These are phyloP conservation scores for Cucumis cinereus DNA, from an alignment of 306 rosid genomes.

Conservation along the genomic window DNA sequence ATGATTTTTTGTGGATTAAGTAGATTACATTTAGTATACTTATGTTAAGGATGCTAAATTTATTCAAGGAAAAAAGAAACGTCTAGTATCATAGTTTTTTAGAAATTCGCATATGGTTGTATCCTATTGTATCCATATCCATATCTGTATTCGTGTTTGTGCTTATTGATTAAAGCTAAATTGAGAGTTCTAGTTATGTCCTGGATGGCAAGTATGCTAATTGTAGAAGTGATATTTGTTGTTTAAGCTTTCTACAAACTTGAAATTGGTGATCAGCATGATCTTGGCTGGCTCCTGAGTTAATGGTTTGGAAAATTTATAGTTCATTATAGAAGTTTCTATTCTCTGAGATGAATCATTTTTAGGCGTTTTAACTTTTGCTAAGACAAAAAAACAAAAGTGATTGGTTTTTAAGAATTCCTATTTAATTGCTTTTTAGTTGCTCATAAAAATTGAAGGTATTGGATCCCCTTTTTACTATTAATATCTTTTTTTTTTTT, in stretches of 20 bases:
- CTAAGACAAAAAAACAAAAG: neutral
- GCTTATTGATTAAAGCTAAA: neutral
- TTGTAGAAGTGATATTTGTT: neutral
- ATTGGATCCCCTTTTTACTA: neutral
- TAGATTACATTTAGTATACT: too few species aligned
- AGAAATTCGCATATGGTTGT: too few species aligned
- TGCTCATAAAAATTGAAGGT: neutral
- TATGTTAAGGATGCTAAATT: too few species aligned
- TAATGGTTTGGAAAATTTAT: neutral
- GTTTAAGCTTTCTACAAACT: neutral
- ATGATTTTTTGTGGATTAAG: too few species aligned
- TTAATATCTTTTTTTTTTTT: too few species aligned
- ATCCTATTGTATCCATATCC: too few species aligned
- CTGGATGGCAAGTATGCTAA: neutral
- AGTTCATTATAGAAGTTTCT: neutral
- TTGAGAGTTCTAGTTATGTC: neutral
- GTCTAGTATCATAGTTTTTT: too few species aligned
- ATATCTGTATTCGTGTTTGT: too few species aligned
- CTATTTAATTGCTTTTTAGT: neutral
- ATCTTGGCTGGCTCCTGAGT: neutral
- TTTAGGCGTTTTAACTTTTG: neutral
- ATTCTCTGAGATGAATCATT: neutral
- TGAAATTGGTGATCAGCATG: neutral
- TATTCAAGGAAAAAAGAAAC: too few species aligned
- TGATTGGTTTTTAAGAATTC: too few species aligned